Evolutionary conservation across 2,329 filamentous ascomycete species (phyloP), one percentile per base, ranked within the genome.

Genomic region (Cucurbitaria berberidis): DNA sequence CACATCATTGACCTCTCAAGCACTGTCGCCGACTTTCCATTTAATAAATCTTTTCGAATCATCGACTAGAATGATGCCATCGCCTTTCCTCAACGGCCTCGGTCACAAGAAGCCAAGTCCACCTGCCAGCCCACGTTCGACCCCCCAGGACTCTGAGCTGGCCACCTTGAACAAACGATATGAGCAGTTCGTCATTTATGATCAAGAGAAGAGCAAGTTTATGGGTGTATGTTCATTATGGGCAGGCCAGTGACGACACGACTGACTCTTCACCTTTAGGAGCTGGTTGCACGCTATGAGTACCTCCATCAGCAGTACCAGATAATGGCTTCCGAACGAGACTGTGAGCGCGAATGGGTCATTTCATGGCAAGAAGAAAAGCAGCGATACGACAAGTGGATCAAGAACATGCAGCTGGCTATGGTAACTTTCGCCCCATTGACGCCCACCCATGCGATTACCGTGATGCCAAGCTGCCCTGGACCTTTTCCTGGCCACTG

Each of bases 241-340:
- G 11, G 13, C 24, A 13, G 32, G 9, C 40, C 7, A 42, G 18
- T 3, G 3, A 6, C 6, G 9, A 32, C 15, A 32, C 30, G 10
- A 43, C 53, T 64, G 35, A 60, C 50, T 16, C 35, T 39, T 19
- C n/a, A 1, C 3, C 16, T 22, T 6, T 40, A 78, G 73, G 77
- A 79, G 53, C 55, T 80, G 11, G 61, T 79, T 35, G 63, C 57
- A 24, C 72, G 76, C n/a, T 76, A 78, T 57, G 70, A 77, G 42
- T 69, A 66, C 47, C 52, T 78, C 6, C 57, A 57, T 32, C 66
- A 73, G 29, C 62, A 75, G 57, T 68, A 74, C 34, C 53, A 67
- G 24, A 46, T 62, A 5, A 57, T 72, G 39, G 46, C 60, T n/a
- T 51, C 67, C 11, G 62, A 70, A 26, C 59, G 63, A 30, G 56